phyloP scores from a whole-genome alignment of 768 basidiomycete species.

The Coprinellus micaceus region DNA sequence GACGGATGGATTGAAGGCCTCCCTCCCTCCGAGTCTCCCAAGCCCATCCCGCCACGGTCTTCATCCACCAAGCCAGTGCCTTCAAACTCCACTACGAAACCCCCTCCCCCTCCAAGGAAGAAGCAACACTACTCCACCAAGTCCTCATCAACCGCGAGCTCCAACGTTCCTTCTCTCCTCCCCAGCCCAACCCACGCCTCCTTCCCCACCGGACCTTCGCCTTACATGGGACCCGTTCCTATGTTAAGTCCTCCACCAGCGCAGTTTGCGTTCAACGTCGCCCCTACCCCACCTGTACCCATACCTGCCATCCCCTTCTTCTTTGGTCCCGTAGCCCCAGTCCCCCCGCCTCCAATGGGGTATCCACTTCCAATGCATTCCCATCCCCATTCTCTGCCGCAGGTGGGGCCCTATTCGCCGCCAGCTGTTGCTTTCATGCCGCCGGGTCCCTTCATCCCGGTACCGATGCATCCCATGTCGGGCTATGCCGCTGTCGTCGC shows the following conservation, averaged over 20 bases:
- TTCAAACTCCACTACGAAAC: no score
- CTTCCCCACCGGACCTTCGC: background rate
- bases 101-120: background rate
- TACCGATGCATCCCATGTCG: background rate
- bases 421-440: background rate
- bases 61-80: no score
- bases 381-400: no score
- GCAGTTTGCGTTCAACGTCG: background rate
- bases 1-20: conserved; percentile 6
- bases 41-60: background rate
- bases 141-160: background rate
- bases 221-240: conserved; percentile 8
- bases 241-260: conserved; percentile 1
- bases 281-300: background rate
- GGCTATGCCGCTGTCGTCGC: background rate
- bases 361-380: no score
- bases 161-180: background rate
- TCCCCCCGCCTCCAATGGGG: no score
- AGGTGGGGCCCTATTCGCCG: background rate
- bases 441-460: background rate
- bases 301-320: background rate
- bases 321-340: conserved; percentile 2
- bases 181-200: conserved; percentile 3
- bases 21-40: background rate
- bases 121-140: conserved; percentile 2